Conservation (phyloP, 2,329 filamentous ascomycete genomes). For the Calonectria hawksworthii region DNA sequence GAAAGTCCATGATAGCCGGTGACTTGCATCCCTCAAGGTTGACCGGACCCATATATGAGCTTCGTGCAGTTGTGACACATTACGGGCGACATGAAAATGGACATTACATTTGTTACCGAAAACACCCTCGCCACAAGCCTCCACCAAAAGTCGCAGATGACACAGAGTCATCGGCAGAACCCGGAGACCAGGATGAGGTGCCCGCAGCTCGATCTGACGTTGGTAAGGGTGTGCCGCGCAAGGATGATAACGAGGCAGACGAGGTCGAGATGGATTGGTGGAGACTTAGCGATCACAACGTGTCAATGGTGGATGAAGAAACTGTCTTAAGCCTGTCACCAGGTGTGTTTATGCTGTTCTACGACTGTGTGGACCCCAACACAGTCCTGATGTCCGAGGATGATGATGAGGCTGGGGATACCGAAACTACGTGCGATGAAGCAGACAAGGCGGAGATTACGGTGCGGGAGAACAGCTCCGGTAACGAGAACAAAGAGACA, state of each 20-base stretch:
- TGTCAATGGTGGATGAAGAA: slow-evolving; percentile 80
- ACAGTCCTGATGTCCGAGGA: slow-evolving; percentile 58
- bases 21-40: slow-evolving; percentile 64
- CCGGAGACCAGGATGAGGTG: slow-evolving; percentile 29
- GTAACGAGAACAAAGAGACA: background rate
- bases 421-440: slow-evolving; percentile 40
- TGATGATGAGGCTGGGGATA: slow-evolving; percentile 40
- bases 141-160: slow-evolving; percentile 22
- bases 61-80: slow-evolving; percentile 89
- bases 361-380: slow-evolving; percentile 78
- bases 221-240: slow-evolving; percentile 23
- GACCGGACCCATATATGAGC: slow-evolving; percentile 76
- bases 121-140: slow-evolving; percentile 64
- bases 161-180: slow-evolving; percentile 23
- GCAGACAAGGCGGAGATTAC: slow-evolving; percentile 20
- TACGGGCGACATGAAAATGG: slow-evolving; percentile 94
- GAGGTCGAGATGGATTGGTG: slow-evolving; percentile 78
- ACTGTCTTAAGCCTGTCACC: slow-evolving; percentile 78
- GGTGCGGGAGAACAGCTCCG: slow-evolving; percentile 10
- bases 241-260: slow-evolving; percentile 38
- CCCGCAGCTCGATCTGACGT: slow-evolving; percentile 14
- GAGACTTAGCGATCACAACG: slow-evolving; percentile 90
- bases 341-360: slow-evolving; percentile 97
- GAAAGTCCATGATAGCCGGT: slow-evolving; percentile 79
- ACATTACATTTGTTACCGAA: slow-evolving; percentile 93